Conservation (phyloP, 371 early-diverging fungal genomes). For the Mortierella sp. region DNA sequence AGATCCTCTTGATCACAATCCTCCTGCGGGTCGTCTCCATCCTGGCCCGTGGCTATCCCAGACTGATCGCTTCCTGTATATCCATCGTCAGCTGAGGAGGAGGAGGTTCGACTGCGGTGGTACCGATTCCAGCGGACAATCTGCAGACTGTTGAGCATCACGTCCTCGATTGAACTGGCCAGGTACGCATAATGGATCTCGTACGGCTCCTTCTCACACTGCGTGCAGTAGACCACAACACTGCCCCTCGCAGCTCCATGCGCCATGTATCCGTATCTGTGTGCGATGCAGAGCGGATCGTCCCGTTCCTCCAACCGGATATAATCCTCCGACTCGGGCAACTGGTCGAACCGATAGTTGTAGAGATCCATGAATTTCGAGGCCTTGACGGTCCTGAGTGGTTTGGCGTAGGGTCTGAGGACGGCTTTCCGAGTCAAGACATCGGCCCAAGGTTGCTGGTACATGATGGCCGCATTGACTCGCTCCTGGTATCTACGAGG, state of each 20-base stretch:
- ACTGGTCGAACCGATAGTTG: slow-evolving; percentile 51
- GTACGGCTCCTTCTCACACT: slow-evolving; percentile 41
- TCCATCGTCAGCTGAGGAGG: neutral
- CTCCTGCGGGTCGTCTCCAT: slow-evolving; percentile 10
- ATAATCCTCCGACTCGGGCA: slow-evolving; percentile 45
- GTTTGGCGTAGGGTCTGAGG: slow-evolving; percentile 12
- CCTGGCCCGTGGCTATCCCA: neutral
- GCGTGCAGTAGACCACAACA: slow-evolving; percentile 66
- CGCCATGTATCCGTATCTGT: slow-evolving; percentile 69
- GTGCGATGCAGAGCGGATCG: slow-evolving; percentile 61
- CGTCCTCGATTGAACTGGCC: slow-evolving; percentile 24
- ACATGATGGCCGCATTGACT: neutral
- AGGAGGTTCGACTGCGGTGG: neutral
- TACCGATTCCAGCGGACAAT: slow-evolving; percentile 65
- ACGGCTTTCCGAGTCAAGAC: slow-evolving; percentile 11
- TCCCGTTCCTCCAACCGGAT: slow-evolving; percentile 10
- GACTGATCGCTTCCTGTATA: neutral
- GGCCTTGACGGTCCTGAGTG: slow-evolving; percentile 37
- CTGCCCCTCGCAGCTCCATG: slow-evolving; percentile 65
- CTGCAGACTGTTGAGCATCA: slow-evolving; percentile 69
- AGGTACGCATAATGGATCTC: slow-evolving; percentile 61
- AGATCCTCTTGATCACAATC: slow-evolving; percentile 25
- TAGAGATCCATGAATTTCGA: slow-evolving; percentile 64
- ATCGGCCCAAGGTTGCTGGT: slow-evolving; percentile 44
- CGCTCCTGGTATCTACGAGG: slow-evolving; percentile 1